These are phyloP conservation scores for Sporisorium scitamineum DNA, from an alignment of 1,284 basidiomycete genomes.

Conservation along the genomic window DNA sequence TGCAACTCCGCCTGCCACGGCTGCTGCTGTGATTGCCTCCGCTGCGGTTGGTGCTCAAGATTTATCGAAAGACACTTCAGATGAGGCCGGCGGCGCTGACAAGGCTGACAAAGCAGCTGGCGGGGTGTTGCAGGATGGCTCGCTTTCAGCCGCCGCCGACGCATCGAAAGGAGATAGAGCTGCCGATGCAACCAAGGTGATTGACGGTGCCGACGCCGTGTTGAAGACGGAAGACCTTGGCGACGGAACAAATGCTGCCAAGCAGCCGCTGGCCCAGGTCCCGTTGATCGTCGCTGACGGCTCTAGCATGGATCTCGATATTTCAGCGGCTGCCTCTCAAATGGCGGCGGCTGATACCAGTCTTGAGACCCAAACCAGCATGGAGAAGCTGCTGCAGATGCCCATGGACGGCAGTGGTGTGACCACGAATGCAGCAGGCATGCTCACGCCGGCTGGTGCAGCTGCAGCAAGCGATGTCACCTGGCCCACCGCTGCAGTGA, in stretches of 20 bases:
- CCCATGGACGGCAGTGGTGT: conserved; percentile 20
- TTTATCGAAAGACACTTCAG: background rate
- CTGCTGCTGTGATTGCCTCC: conserved; percentile 9
- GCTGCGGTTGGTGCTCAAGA: background rate
- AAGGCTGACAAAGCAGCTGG: background rate
- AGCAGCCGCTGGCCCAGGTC: conserved; percentile 10
- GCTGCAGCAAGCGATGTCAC: conserved; percentile 4
- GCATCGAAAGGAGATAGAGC: background rate
- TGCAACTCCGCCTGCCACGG: conserved; percentile 20
- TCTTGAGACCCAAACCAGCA: conserved; percentile 24
- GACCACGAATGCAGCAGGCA: conserved; percentile 6
- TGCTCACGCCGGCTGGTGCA: conserved; percentile 25
- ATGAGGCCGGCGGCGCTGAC: background rate
- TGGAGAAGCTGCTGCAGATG: conserved; percentile 42
- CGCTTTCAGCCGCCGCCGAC: background rate
- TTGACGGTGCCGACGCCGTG: background rate
- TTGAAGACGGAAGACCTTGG: conserved; percentile 27
- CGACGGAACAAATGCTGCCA: background rate
- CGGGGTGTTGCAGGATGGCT: conserved; percentile 9
- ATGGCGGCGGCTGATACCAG: conserved; percentile 12
- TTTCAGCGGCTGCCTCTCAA: conserved; percentile 25
- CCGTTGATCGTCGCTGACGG: conserved; percentile 31
- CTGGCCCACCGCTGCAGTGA: conserved; percentile 16
- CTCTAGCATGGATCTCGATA: conserved; percentile 24
- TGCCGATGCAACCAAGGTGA: background rate